These are phyloP conservation scores for Ustilago tritici DNA, from an alignment of 1,284 basidiomycete genomes.

Conservation along the genomic window DNA sequence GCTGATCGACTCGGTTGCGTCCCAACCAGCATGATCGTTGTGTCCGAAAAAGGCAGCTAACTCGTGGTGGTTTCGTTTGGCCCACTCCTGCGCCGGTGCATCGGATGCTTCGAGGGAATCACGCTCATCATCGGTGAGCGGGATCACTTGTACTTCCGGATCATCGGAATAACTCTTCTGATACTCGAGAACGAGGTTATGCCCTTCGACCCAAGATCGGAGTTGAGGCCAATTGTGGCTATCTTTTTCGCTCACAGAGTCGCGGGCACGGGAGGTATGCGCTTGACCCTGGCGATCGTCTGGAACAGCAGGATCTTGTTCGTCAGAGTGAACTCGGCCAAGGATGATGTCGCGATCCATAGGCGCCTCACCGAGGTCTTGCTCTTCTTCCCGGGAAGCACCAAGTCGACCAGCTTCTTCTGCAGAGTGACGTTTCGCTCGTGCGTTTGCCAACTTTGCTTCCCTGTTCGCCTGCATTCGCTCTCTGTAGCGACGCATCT, in stretches of 20 bases:
- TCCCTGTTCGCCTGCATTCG: constrained; percentile 33
- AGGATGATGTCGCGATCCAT: constrained; percentile 54
- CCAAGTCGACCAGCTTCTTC: constrained; percentile 22
- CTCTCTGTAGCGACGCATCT: constrained; percentile 56
- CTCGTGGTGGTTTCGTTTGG: constrained; percentile 47
- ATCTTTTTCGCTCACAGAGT: constrained; percentile 14
- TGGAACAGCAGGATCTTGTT: constrained; percentile 47
- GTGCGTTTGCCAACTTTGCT: constrained; percentile 11
- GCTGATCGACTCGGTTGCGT: constrained; percentile 39
- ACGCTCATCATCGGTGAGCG: constrained; percentile 54
- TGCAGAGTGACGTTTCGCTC: constrained; percentile 25
- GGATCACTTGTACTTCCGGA: constrained; percentile 59
- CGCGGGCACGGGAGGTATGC: neutral
- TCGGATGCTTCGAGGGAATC: constrained; percentile 43
- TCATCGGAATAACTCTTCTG: constrained; percentile 56
- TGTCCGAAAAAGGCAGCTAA: constrained; percentile 50
- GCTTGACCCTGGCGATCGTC: constrained; percentile 46
- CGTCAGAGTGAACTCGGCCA: constrained; percentile 36
- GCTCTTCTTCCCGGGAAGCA: constrained; percentile 40
- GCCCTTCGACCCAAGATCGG: constrained; percentile 65
- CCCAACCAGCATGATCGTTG: constrained; percentile 49
- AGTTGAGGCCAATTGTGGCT: constrained; percentile 52
- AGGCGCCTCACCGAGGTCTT: constrained; percentile 56
- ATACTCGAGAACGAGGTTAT: constrained; percentile 64
- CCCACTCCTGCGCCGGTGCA: constrained; percentile 58